phyloP scores from a whole-genome alignment of 495 filamentous ascomycete species.

The Penicillium daleae region DNA sequence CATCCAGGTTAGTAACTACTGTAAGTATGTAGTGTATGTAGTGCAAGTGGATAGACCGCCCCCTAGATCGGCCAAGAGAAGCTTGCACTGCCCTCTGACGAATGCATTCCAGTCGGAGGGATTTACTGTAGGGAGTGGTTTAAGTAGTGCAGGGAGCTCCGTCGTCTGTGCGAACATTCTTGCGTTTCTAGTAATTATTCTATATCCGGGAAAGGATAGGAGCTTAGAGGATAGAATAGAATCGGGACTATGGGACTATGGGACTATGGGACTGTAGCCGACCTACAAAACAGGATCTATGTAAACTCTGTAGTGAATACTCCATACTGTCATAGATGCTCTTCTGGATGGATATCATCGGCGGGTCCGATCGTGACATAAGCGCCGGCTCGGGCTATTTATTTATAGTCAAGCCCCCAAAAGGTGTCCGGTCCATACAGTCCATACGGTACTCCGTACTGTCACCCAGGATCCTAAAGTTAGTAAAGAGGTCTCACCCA shows the following conservation, averaged over 20 bases:
- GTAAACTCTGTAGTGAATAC: background rate
- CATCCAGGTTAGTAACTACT: no score
- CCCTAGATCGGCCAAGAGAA: background rate
- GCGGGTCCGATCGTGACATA: conserved; percentile 1
- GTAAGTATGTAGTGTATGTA: no score
- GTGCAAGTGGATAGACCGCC: background rate
- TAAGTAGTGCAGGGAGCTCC: background rate
- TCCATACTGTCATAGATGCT: background rate
- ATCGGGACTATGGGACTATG: background rate
- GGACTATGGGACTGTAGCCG: no score
- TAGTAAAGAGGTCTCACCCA: conserved; percentile 35
- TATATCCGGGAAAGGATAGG: background rate
- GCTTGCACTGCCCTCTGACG: conserved; percentile 3
- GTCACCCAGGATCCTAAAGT: conserved; percentile 19
- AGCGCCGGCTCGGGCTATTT: conserved; percentile 11
- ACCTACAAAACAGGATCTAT: no score
- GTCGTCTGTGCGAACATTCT: background rate
- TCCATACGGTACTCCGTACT: background rate
- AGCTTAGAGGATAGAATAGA: background rate
- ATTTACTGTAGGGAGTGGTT: no score
- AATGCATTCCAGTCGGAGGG: background rate
- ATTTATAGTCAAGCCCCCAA: conserved; percentile 23
- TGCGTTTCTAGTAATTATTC: background rate
- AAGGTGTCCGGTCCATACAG: background rate
- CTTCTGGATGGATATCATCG: background rate